Base-by-base conservation (phyloP, 2,329 filamentous ascomycete genomes). In the Zalaria sp. region DNA sequence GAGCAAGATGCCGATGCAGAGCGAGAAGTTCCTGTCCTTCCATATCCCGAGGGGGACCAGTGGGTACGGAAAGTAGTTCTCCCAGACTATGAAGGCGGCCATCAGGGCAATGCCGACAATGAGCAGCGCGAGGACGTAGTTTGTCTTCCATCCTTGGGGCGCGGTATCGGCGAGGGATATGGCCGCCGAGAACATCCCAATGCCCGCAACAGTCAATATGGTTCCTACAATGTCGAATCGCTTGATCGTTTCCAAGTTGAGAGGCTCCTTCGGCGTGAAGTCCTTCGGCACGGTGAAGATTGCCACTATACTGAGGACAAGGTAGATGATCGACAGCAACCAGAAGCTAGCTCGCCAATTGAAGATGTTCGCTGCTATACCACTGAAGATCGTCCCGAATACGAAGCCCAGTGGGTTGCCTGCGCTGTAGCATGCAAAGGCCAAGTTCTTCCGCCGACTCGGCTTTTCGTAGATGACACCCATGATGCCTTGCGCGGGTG, bases 261-360 rank as follows among this genome's bases (percentile, higher is more conserved):
- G 54, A 26, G 47, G 67, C 49, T 53, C 63, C 52, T 63, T 76
- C 52, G 52, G 51, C n/a, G 64, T 63, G 5, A 49, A 51, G 64
- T 75, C 73, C 6, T 61, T 63, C 1, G 80, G 79, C 6, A 82
- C 72, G 2, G 75, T 76, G 64, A 76, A 80, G 26, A 73, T 50
- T 0, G 75, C 76, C 10, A 76, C 56, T 2, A 73, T 53, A 0
- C 72, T 73, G 47, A 81, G 71, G 8, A 75, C 53, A 2, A 72
- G 66, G 60, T 79, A 83, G 28, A 82, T 69, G 40, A 83, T 75
- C 2, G 75, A 66, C 10, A 83, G 61, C 8, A 79, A 57, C 55
- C 72, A 75, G 51, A 78, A 82, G 0, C 69, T 66, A 0, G 77
- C 74, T 34, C 79, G 65, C 79, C 79, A 83, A 43, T 66, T 72